Base-by-base conservation (phyloP, 345 rosid genomes). In the Citrus sp. region DNA sequence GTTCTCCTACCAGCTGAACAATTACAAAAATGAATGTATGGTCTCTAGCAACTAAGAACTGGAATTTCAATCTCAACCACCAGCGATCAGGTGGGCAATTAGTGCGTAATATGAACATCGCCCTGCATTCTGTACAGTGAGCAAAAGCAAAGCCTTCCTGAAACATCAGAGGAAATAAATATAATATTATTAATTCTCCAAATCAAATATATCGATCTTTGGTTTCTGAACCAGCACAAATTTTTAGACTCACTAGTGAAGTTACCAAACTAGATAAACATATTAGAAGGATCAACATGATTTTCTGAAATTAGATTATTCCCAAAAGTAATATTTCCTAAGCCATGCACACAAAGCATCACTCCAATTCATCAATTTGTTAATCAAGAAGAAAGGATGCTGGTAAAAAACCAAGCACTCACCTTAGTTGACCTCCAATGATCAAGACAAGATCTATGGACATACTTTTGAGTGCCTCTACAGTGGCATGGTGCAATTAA, bases 121-220 rank as follows among this genome's bases (percentile, higher is more conserved):
- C 98, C 84, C 98, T 89, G 90, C 99, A 97, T 83, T 97, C 99
- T 73, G 99, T 94, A 86, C 99, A 97, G 85, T 97, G 99, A 73
- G 98, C 91, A 89, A 97, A 97, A 79, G 99, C 99, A 91, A 94
- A 97, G 73, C 99, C 99, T 90, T 97, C 99, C 99, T 97, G 90
- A 72, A 77, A 86, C 67, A 79, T 79, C 51, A 46, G 77, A 21
- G 55, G 6, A 62, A 78, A 63, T 54, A 28, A 37, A 60, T 42
- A 38, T 65, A 35, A 55, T 70, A 40, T 28, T 19, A 55, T 75
- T 65, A 74, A 64, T 77, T 60, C 80, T 65, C 46, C 67, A 37
- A 32, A 71, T 42, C 61, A 46, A 7, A 80, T 56, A 34, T 21
- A 67, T n/a, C 66, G 58, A 66, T 72, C 59, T 49, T 56, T 42